These are phyloP conservation scores for Wickerhamomyces sp. DNA, from an alignment of 1,139 yeast species.

Conservation along the genomic window DNA sequence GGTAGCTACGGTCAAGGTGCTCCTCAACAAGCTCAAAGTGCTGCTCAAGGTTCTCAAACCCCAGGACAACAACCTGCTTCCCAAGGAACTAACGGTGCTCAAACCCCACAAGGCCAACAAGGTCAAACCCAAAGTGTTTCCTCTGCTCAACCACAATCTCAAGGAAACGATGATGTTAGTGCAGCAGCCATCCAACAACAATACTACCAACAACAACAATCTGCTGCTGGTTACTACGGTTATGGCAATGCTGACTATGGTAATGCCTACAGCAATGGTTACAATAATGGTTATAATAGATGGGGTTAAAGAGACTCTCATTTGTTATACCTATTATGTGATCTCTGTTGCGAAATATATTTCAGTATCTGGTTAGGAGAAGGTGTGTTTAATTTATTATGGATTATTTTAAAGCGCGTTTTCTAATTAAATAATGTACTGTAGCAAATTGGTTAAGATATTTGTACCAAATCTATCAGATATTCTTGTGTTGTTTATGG, in stretches of 20 bases:
- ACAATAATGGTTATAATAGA: constrained; percentile 1
- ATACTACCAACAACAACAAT: constrained; percentile 1
- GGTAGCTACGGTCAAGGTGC: constrained; percentile 5
- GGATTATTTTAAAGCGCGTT: too few relatives aligned
- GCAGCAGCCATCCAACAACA: not conserved
- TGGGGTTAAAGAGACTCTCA: not conserved
- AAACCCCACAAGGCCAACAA: constrained; percentile 3
- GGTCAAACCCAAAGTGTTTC: not conserved
- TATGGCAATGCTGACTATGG: not conserved
- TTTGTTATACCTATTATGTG: too few relatives aligned
- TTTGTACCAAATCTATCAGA: too few relatives aligned
- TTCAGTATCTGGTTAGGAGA: too few relatives aligned
- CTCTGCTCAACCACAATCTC: not conserved
- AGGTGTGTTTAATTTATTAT: too few relatives aligned
- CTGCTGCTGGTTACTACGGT: not conserved
- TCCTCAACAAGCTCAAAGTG: constrained; percentile 10
- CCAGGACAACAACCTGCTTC: constrained; percentile 4
- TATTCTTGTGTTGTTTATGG: too few relatives aligned
- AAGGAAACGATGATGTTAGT: not conserved
- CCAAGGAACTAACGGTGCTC: not conserved
- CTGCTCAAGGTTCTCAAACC: constrained; percentile 6
- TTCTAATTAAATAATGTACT: too few relatives aligned
- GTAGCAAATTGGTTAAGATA: too few relatives aligned
- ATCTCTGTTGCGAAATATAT: too few relatives aligned
- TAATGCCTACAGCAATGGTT: not conserved